Evolutionary conservation across 352 stramenopile genomes (phyloP).

Genomic region (Pythium angustatum): DNA sequence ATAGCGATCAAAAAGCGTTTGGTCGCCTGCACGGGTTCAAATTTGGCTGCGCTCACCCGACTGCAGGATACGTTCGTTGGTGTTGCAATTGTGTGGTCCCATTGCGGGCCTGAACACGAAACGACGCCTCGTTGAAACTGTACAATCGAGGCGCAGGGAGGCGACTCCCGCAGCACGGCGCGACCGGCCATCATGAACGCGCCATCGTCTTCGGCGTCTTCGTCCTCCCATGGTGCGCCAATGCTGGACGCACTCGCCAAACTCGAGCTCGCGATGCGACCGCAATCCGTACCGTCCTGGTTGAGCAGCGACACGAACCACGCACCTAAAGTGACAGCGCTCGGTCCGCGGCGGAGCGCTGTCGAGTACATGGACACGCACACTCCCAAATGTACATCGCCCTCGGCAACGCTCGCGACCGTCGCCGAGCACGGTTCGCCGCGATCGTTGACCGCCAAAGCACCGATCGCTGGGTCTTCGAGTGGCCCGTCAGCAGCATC

Average conservation of each 20-base stretch:
- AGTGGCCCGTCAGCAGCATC: slow-evolving; percentile 34
- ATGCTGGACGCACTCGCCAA: slow-evolving; percentile 64
- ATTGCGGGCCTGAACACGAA: background rate
- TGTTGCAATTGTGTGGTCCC: background rate
- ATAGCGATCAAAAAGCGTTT: no score
- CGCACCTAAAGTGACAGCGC: slow-evolving; percentile 54
- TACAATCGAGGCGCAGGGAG: background rate
- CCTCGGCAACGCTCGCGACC: slow-evolving; percentile 3
- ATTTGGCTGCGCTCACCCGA: background rate
- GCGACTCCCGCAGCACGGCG: background rate
- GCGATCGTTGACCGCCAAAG: background rate
- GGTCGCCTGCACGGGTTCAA: background rate
- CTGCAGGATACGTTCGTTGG: background rate
- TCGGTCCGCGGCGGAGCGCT: slow-evolving; percentile 49
- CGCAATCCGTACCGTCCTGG: slow-evolving; percentile 73
- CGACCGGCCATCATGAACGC: slow-evolving; percentile 8
- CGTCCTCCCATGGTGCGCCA: slow-evolving; percentile 23
- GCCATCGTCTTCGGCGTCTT: background rate
- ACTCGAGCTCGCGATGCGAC: slow-evolving; percentile 69
- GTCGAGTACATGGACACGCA: slow-evolving; percentile 57
- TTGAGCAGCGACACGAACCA: slow-evolving; percentile 74
- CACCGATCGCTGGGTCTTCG: background rate
- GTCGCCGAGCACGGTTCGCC: slow-evolving; percentile 12
- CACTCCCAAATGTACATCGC: background rate
- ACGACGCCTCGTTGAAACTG: slow-evolving; percentile 12